phyloP scores from a whole-genome alignment of 257 asterid genomes.

The Solanum gandarillasii region DNA sequence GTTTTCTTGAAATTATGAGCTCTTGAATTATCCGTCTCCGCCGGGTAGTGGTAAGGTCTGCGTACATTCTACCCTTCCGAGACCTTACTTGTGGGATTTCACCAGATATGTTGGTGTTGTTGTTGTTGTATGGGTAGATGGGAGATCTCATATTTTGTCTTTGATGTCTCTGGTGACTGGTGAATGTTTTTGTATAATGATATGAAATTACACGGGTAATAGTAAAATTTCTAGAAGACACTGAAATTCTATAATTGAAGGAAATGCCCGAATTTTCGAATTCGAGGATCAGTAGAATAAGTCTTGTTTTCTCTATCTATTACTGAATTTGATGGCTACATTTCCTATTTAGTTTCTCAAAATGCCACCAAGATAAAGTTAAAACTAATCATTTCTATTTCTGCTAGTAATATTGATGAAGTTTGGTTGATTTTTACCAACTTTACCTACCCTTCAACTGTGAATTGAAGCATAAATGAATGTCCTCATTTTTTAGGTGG shows the following conservation, averaged over 20 bases:
- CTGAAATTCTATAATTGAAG: neutral
- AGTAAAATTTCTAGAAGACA: neutral
- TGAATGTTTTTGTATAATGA: neutral
- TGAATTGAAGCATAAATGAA: conserved; percentile 12
- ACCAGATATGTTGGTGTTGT: neutral
- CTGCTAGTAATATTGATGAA: neutral
- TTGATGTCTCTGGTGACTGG: neutral
- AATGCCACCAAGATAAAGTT: neutral
- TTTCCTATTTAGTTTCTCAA: neutral
- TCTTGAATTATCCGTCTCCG: neutral
- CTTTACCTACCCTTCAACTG: neutral
- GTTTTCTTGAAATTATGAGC: neutral
- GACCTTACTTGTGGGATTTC: neutral
- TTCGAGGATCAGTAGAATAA: neutral
- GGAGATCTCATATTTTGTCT: neutral
- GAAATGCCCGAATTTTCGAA: neutral
- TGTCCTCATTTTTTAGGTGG: conserved; percentile 32
- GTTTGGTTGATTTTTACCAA: neutral
- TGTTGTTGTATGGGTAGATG: neutral
- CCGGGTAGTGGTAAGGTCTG: neutral
- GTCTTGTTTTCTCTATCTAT: neutral
- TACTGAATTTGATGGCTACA: neutral
- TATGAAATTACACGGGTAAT: neutral
- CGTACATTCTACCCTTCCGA: neutral
- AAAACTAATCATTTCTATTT: neutral